phyloP scores from a whole-genome alignment of 2,329 filamentous ascomycete genomes.

The Amesomyces nigricolor region DNA sequence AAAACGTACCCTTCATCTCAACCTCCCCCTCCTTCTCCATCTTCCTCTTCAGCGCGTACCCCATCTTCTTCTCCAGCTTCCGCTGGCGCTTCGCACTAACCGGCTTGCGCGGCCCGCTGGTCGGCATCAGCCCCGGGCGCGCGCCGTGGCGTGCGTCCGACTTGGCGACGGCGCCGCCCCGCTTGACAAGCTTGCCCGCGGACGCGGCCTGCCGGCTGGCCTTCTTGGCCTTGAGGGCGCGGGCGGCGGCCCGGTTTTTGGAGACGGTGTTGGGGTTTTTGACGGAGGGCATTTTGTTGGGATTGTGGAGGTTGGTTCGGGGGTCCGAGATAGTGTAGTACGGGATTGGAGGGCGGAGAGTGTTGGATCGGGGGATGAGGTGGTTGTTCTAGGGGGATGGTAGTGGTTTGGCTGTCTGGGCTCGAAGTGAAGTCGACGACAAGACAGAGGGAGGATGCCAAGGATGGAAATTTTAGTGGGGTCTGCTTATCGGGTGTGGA shows the following conservation, averaged over 20 bases:
- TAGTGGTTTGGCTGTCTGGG: neutral
- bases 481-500: neutral
- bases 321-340: too few species aligned
- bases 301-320: neutral
- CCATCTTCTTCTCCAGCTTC: constrained; percentile 51
- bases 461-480: constrained; percentile 12
- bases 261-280: constrained; percentile 54
- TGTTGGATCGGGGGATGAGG: neutral
- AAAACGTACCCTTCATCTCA: constrained; percentile 41
- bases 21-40: constrained; percentile 45
- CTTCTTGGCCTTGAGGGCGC: constrained; percentile 41
- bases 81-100: constrained; percentile 51
- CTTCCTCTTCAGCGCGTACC: constrained; percentile 48
- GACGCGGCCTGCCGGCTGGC: constrained; percentile 38
- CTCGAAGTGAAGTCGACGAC: too few species aligned
- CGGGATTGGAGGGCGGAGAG: neutral
- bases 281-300: constrained; percentile 46
- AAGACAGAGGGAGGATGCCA: too few species aligned
- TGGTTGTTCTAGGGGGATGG: neutral
- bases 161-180: constrained; percentile 22
- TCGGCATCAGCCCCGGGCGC: constrained; percentile 48
- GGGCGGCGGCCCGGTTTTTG: constrained; percentile 47
- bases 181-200: constrained; percentile 23
- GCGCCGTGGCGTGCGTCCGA: constrained; percentile 45
- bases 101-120: constrained; percentile 46